Conservation (phyloP, 805 yeast genomes). For the Cyberlindnera sargentensis region DNA sequence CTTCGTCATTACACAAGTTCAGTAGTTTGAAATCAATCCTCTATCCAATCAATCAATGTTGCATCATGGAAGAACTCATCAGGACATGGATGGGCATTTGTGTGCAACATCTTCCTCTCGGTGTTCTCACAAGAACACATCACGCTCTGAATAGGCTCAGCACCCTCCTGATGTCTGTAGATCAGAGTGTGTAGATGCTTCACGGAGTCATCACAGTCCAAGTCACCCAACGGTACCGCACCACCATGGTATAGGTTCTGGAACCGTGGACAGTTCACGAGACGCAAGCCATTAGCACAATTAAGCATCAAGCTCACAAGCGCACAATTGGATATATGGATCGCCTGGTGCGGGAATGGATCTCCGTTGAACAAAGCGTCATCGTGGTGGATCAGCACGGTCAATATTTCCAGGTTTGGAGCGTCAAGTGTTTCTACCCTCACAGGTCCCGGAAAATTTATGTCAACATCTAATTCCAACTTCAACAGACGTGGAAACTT, state of each 20-base stretch:
- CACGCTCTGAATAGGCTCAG: slow-evolving; percentile 8
- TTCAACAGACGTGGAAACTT: slow-evolving; percentile 1
- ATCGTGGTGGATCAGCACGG: slow-evolving; percentile 1
- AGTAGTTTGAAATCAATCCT: background rate
- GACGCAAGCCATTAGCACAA: slow-evolving; percentile 2
- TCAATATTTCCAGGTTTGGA: slow-evolving; percentile 2
- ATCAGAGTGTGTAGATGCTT: slow-evolving; percentile 2
- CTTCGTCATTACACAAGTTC: too few species aligned
- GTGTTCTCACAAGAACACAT: background rate
- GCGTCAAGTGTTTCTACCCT: background rate
- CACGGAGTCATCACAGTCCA: slow-evolving; percentile 9
- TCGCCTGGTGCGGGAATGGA: slow-evolving; percentile 1
- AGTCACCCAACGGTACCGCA: slow-evolving; percentile 3
- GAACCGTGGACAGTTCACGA: slow-evolving; percentile 2
- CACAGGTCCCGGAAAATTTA: background rate
- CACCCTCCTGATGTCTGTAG: slow-evolving; percentile 1
- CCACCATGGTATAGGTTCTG: slow-evolving; percentile 10
- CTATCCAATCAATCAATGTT: background rate
- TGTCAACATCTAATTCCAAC: slow-evolving; percentile 1
- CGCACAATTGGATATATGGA: background rate
- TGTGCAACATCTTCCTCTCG: too few species aligned
- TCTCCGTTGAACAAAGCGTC: background rate
- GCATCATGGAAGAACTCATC: too few species aligned
- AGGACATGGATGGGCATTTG: too few species aligned
- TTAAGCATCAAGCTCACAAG: slow-evolving; percentile 3